Percentiles rank a stretch among this genome's conserved stretches.
These are phyloP conservation scores for Graphium sp. DNA, from an alignment of 2,329 filamentous ascomycete species.

Conservation along the genomic window DNA sequence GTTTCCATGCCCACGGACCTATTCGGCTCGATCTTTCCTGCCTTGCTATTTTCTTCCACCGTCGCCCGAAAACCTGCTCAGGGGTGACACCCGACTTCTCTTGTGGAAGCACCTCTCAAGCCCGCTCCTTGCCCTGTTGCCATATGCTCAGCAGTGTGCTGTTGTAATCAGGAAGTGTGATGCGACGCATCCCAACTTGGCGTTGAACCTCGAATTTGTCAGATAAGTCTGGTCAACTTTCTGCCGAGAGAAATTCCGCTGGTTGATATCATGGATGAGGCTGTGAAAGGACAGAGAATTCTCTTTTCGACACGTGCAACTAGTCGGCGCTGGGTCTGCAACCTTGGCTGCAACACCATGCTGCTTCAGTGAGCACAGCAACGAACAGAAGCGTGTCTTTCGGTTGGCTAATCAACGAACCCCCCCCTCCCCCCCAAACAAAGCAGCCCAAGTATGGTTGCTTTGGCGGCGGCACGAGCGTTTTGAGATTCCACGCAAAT, in stretches of 20 bases:
- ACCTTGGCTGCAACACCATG: not conserved
- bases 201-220: slow-evolving; percentile 3
- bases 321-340: not conserved
- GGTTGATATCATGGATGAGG: not conserved
- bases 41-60: slow-evolving; percentile 17
- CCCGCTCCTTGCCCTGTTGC: too few species aligned
- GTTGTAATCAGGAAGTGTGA: too few species aligned
- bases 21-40: slow-evolving; percentile 39
- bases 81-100: not conserved
- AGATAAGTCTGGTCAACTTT: slow-evolving; percentile 31
- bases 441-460: too few species aligned
- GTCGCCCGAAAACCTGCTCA: slow-evolving; percentile 5
- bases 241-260: slow-evolving; percentile 5
- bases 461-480: too few species aligned
- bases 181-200: too few species aligned
- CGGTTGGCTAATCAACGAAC: too few species aligned
- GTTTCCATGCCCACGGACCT: slow-evolving; percentile 46
- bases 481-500: too few species aligned
- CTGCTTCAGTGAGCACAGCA: slow-evolving; percentile 27
- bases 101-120: too few species aligned
- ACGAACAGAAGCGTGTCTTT: too few species aligned
- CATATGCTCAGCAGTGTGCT: too few species aligned
- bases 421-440: too few species aligned
- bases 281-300: slow-evolving; percentile 8
- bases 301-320: slow-evolving; percentile 1